phyloP scores from a whole-genome alignment of 2,329 filamentous ascomycete genomes.

The Aspergillus sergii region DNA sequence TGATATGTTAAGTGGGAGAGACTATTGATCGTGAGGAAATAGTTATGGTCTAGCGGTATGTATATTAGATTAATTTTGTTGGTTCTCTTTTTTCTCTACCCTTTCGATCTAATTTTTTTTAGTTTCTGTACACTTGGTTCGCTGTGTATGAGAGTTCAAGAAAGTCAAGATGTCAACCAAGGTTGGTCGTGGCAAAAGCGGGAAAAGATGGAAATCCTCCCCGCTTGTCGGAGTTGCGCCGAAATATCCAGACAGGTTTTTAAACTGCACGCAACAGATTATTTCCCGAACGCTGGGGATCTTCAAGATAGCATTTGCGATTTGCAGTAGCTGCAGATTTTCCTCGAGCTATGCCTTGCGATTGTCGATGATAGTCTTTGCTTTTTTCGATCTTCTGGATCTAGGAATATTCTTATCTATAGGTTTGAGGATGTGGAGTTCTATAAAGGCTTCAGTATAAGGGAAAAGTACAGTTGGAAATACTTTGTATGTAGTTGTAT shows the following conservation, averaged over 20 bases:
- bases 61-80: not conserved
- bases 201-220: not conserved
- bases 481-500: not conserved
- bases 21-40: conserved; percentile 1
- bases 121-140: no score
- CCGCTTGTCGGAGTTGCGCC: not conserved
- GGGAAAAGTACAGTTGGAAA: not conserved
- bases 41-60: not conserved
- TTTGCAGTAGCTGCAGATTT: conserved; percentile 5
- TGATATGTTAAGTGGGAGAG: not conserved
- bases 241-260: not conserved
- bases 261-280: not conserved
- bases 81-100: not conserved
- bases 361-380: not conserved
- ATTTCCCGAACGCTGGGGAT: conserved; percentile 3
- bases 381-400: not conserved
- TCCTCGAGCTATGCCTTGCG: not conserved
- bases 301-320: conserved; percentile 5
- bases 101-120: not conserved
- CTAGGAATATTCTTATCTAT: not conserved
- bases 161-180: not conserved
- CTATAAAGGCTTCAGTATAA: no score
- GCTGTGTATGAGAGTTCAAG: not conserved
- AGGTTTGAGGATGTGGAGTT: not conserved
- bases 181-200: not conserved